Base-by-base conservation (phyloP, 768 basidiomycete genomes). In the Leccinum rimulosum region DNA sequence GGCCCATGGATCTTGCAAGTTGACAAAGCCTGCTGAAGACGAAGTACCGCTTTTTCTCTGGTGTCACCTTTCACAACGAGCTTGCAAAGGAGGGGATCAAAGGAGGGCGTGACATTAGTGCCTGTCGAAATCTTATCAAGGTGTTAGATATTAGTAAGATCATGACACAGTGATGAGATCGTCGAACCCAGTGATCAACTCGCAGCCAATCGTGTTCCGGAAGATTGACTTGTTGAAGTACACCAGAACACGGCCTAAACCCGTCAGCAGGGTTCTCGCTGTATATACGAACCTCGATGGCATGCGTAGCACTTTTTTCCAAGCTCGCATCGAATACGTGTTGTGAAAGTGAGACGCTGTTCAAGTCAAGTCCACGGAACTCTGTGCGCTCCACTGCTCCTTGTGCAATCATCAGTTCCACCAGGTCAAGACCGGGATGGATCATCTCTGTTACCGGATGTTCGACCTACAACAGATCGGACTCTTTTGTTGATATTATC, bases 401-500 rank as follows among this genome's bases (percentile, higher is more conserved):
- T 72, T 86, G 85, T 6, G 77, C 73, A 22, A 88, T 79, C 86
- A 88, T 88, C 49, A 89, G 71, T 55, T 81, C 77, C 14, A 89
- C 82, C 12, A 89, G 73, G 62, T 89, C 87, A 40, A 88, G 76
- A 6, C 79, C 77, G 8, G 80, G 77, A 63, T 84, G 76, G 7
- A 78, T 73, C 19, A 73, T 75, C 69, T 88, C 86, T 0, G 86
- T 88, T 33, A 89, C 77, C 1, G 84, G 77, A 60, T 90, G 87
- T 69, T 89, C 87, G 17, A 89, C 86, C 78, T 86, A 64, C 9
- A n/a, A 50, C n/a, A 45, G 12, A 25, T 22, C 3, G 10, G 9
- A 54, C 11, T 22, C 25, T 53, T 61, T 60, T 31, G 54, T 33
- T 6, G 17, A n/a, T 35, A 10, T 12, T n/a, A 51, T 50, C 14